Base-by-base conservation (phyloP, 2,329 filamentous ascomycete species). In the Aspergillus aculeatinus region DNA sequence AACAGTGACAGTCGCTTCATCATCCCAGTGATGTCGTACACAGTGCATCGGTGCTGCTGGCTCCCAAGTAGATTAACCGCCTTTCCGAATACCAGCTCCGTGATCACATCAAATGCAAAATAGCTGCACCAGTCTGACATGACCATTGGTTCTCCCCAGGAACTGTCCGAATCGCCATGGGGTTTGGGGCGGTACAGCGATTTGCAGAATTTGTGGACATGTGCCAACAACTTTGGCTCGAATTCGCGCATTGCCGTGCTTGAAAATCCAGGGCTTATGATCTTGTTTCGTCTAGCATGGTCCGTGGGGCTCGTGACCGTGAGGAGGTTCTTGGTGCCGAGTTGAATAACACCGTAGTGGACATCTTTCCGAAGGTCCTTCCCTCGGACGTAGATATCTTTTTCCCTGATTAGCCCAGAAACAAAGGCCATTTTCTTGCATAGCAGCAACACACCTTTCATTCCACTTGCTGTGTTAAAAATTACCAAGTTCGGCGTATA, bases 71-170 rank as follows among this genome's bases (percentile, higher is more conserved):
- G 7, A 33, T 55, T 47, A 6, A 42, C 25, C n/a, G 19, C 42
- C 16, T 54, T 55, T 5, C 42, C 44, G 23, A 39, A 55, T 5
- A 48, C 42, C 27, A 48, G 16, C 12, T 48, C 44, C 23, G 29
- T 48, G 53, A 55, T 55, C n/a, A 55, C 42, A 11, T 35, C 53
- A 25, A 48, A 55, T 5, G 53, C 53, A 12, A 55, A 55, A 23
- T 39, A 55, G 42, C 53, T 35, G 53, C 53, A 55, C 44, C 42
- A 55, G 4, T 55, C 53, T 27, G 42, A 48, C 53, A 55, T 19
- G 12, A 48, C 19, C 53, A 55, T 55, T 0, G 53, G 53, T 25
- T 39, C 25, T 7, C 25, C 42, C 52, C 52, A 55, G 9, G 39
- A 19, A 23, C 39, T 39, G n/a, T 44, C 16, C 33, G 31, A 42